These are phyloP conservation scores for Thozetella sp. DNA, from an alignment of 495 filamentous ascomycete genomes.

Conservation along the genomic window DNA sequence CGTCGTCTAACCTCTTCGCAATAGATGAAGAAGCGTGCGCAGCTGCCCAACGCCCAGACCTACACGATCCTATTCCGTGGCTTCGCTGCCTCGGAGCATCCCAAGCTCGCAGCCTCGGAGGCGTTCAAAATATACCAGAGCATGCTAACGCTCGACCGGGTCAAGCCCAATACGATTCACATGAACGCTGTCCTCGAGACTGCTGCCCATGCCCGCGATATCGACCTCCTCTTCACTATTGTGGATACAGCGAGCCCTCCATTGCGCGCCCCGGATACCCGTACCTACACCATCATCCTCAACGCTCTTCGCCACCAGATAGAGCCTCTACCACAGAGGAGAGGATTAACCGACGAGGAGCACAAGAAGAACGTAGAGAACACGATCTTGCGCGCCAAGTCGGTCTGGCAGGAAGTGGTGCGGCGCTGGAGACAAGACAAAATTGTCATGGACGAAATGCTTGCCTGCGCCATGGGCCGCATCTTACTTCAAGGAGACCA, in stretches of 20 bases:
- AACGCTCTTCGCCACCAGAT: slow-evolving; percentile 60
- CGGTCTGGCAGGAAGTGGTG: slow-evolving; percentile 80
- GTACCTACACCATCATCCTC: slow-evolving; percentile 81
- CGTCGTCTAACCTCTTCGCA: neutral
- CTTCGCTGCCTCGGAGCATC: slow-evolving; percentile 55
- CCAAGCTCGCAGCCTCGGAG: slow-evolving; percentile 53
- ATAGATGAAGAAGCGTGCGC: slow-evolving; percentile 92
- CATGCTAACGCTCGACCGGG: slow-evolving; percentile 58
- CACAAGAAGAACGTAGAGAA: slow-evolving; percentile 34
- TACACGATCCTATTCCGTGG: slow-evolving; percentile 85
- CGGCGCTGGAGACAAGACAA: slow-evolving; percentile 69
- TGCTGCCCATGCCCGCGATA: slow-evolving; percentile 67
- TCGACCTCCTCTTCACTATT: slow-evolving; percentile 77
- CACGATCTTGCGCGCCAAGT: slow-evolving; percentile 55
- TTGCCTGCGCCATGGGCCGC: slow-evolving; percentile 77
- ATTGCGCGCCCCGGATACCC: slow-evolving; percentile 59
- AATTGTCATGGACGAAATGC: slow-evolving; percentile 68
- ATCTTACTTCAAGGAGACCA: slow-evolving; percentile 63
- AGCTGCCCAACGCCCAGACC: slow-evolving; percentile 72
- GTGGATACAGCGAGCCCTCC: slow-evolving; percentile 66
- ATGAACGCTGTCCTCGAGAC: slow-evolving; percentile 84
- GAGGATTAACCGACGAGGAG: slow-evolving; percentile 14
- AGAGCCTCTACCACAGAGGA: slow-evolving; percentile 11
- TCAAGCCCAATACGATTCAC: slow-evolving; percentile 75
- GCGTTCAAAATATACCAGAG: slow-evolving; percentile 73